These are phyloP conservation scores for Amylocarpus encephaloides DNA, from an alignment of 2,329 filamentous ascomycete species.

Conservation along the genomic window DNA sequence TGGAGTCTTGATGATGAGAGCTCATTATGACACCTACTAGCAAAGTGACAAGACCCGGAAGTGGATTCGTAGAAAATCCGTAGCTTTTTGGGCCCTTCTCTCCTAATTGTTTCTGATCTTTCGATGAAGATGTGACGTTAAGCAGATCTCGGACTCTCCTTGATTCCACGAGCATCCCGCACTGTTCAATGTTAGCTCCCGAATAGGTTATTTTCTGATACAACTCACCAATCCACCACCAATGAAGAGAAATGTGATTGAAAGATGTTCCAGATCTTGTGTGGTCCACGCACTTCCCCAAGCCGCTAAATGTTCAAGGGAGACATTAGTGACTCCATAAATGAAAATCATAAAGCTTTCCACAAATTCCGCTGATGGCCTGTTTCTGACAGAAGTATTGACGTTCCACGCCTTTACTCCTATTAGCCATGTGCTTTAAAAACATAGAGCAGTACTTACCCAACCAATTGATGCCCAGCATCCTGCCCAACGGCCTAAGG, in stretches of 20 bases:
- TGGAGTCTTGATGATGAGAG: constrained; percentile 67
- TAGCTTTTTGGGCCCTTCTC: constrained; percentile 60
- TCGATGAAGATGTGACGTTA: constrained; percentile 39
- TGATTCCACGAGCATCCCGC: constrained; percentile 82
- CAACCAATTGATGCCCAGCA: constrained; percentile 87
- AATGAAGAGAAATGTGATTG: constrained; percentile 89
- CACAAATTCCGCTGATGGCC: constrained; percentile 76
- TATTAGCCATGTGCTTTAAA: constrained; percentile 12
- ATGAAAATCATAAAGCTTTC: constrained; percentile 87
- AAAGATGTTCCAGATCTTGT: constrained; percentile 83
- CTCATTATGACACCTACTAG: constrained; percentile 93
- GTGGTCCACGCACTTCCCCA: constrained; percentile 67
- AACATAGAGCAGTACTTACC: constrained; percentile 39
- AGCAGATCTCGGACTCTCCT: constrained; percentile 60
- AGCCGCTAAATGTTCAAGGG: constrained; percentile 77
- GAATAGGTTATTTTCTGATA: constrained; percentile 5
- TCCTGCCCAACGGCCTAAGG: constrained; percentile 82
- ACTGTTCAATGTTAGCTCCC: constrained; percentile 37
- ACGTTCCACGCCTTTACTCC: constrained; percentile 72
- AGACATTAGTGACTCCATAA: constrained; percentile 86
- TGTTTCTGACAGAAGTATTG: constrained; percentile 55
- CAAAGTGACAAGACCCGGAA: constrained; percentile 81
- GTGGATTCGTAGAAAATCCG: constrained; percentile 73
- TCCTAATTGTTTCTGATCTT: constrained; percentile 39
- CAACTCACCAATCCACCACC: constrained; percentile 74